These are phyloP conservation scores for Lathyrus sativus DNA, from an alignment of 306 rosid species.

Conservation along the genomic window DNA sequence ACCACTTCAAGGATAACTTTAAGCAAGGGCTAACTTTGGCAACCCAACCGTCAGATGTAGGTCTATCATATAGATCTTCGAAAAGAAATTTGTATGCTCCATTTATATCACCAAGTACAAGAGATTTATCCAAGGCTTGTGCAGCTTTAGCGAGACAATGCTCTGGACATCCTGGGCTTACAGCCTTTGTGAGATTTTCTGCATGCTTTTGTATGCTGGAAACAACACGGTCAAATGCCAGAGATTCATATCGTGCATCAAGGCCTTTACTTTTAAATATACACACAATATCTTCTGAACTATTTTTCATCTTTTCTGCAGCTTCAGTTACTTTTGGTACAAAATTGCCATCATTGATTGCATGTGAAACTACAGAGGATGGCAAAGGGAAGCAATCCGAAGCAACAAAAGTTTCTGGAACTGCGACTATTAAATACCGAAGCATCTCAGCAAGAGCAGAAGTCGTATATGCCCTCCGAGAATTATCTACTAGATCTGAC, in stretches of 20 bases:
- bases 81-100: conserved; percentile 69
- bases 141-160: conserved; percentile 82
- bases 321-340: conserved; percentile 62
- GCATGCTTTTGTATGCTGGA: conserved; percentile 67
- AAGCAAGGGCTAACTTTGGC: conserved; percentile 78
- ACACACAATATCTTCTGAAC: conserved; percentile 57
- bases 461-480: conserved; percentile 77
- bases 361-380: conserved; percentile 70
- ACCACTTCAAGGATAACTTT: conserved; percentile 82
- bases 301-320: conserved; percentile 53
- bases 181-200: conserved; percentile 71
- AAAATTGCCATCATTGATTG: conserved; percentile 67
- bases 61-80: conserved; percentile 68
- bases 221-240: conserved; percentile 69
- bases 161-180: conserved; percentile 74
- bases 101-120: conserved; percentile 65
- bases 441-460: conserved; percentile 89
- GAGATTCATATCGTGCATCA: conserved; percentile 71
- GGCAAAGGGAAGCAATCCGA: conserved; percentile 95
- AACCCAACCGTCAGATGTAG: conserved; percentile 68
- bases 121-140: conserved; percentile 76
- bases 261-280: conserved; percentile 59
- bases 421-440: conserved; percentile 75
- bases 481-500: conserved; percentile 87
- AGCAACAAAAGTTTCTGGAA: conserved; percentile 90